Base-by-base conservation (phyloP, 2,329 filamentous ascomycete species). In the Aspergillus tubingensis region DNA sequence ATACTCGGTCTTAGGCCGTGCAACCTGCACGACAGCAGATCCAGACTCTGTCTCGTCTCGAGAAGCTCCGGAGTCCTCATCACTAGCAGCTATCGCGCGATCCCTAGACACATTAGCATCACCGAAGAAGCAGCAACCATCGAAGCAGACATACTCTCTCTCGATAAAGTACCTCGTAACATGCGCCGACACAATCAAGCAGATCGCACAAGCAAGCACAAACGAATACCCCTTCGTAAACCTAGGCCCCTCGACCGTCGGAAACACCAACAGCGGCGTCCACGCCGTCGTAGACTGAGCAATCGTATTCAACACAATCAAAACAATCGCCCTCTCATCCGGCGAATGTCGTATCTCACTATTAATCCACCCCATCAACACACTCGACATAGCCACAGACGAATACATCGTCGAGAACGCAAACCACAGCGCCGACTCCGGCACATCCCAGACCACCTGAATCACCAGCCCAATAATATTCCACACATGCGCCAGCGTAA, bases 331-430 rank as follows among this genome's bases (percentile, higher is more conserved):
- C 5, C 84, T 72, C 60, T 85, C 79, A 0, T 77, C 79, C 0
- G 68, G 62, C 8, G 69, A 70, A 43, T 66, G 64, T 3, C 78
- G 76, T 2, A 85, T 70, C 36, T 80, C 75, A 10, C 76, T 81
- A 61, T 86, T 86, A 3, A 84, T 79, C 82, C 83, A 86, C 3
- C 83, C 83, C 57, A 85, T 81, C 6, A 86, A 72, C 3, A 85
- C 81, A 51, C 81, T 83, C 0, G 83, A 84, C 73, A 86, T 80
- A 0, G 83, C 79, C 5, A 80, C 77, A 0, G 82, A 75, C 0
- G 78, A 78, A 65, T 82, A 85, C 0, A 77, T 81, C 0, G 80
- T 83, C 55, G 76, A 72, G 63, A 83, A 85, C 0, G 82, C 82
- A 55, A 84, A 84, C 82, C 83, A 86, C 15, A 80, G 74, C 0